These are phyloP conservation scores for Heterobasidion occidentale DNA, from an alignment of 1,284 basidiomycete genomes.

Conservation along the genomic window DNA sequence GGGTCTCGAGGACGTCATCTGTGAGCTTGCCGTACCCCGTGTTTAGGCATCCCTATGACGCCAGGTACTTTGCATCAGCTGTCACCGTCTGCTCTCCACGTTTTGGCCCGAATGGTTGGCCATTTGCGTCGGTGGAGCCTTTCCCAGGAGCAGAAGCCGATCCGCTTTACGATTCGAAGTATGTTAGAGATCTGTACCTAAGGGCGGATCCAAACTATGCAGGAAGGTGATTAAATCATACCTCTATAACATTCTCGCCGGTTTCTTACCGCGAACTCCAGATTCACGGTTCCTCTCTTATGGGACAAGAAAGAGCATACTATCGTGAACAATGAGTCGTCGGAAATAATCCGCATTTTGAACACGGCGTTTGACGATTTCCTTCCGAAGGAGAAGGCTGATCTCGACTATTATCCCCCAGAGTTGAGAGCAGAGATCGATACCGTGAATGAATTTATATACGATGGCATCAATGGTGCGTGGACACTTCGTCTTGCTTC, in stretches of 20 bases:
- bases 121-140: slow-evolving; percentile 66
- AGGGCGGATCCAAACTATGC: slow-evolving; percentile 64
- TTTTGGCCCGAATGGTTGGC: slow-evolving; percentile 84
- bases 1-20: slow-evolving; percentile 80
- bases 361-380: slow-evolving; percentile 79
- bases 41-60: neutral
- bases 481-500: slow-evolving; percentile 1
- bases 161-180: slow-evolving; percentile 58
- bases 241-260: slow-evolving; percentile 61
- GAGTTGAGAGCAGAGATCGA: slow-evolving; percentile 75
- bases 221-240: slow-evolving; percentile 43
- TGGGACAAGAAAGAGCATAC: slow-evolving; percentile 91
- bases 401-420: slow-evolving; percentile 75
- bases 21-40: slow-evolving; percentile 31
- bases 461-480: slow-evolving; percentile 75
- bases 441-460: slow-evolving; percentile 85
- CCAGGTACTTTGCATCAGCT: slow-evolving; percentile 44
- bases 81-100: slow-evolving; percentile 71
- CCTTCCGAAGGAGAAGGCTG: slow-evolving; percentile 56
- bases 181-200: slow-evolving; percentile 85
- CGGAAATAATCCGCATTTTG: slow-evolving; percentile 91
- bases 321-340: slow-evolving; percentile 94
- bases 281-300: slow-evolving; percentile 87
- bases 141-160: slow-evolving; percentile 72
- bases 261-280: neutral